Conservation (phyloP, 2,329 filamentous ascomycete genomes). For the Lachnellula occidentalis region DNA sequence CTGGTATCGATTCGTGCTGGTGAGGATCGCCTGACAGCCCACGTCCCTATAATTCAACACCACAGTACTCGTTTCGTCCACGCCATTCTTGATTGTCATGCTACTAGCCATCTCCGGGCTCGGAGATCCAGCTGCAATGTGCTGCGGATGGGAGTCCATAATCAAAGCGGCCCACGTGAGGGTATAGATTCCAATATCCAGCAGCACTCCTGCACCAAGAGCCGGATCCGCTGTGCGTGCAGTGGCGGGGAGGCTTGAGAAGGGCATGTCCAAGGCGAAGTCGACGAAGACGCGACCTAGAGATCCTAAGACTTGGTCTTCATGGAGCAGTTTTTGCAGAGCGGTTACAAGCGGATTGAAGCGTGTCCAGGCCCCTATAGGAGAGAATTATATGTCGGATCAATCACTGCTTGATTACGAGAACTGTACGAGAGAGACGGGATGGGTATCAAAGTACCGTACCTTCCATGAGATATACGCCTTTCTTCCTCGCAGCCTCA, state of each 20-base stretch:
- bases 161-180: constrained; percentile 64
- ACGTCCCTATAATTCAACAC: constrained; percentile 51
- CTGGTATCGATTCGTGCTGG: not conserved
- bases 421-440: too few relatives aligned
- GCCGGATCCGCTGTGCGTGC: constrained; percentile 61
- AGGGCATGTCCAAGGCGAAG: constrained; percentile 6
- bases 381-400: too few relatives aligned
- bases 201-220: constrained; percentile 56
- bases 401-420: too few relatives aligned
- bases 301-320: constrained; percentile 37
- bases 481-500: constrained; percentile 53
- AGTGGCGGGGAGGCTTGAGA: constrained; percentile 12
- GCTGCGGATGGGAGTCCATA: constrained; percentile 34
- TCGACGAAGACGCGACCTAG: constrained; percentile 35
- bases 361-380: constrained; percentile 46
- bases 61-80: constrained; percentile 55
- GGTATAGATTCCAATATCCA: constrained; percentile 63
- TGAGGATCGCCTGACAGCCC: not conserved
- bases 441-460: not conserved
- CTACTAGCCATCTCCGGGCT: constrained; percentile 32
- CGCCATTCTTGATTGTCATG: constrained; percentile 50
- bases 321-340: constrained; percentile 39
- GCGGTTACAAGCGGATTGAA: constrained; percentile 47
- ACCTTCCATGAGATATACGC: constrained; percentile 39
- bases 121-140: constrained; percentile 29